A percentile compares a stretch with the other conserved stretches of the same genome.
Conservation (phyloP, 2,329 filamentous ascomycete genomes). For the Xylariaceae sp. region DNA sequence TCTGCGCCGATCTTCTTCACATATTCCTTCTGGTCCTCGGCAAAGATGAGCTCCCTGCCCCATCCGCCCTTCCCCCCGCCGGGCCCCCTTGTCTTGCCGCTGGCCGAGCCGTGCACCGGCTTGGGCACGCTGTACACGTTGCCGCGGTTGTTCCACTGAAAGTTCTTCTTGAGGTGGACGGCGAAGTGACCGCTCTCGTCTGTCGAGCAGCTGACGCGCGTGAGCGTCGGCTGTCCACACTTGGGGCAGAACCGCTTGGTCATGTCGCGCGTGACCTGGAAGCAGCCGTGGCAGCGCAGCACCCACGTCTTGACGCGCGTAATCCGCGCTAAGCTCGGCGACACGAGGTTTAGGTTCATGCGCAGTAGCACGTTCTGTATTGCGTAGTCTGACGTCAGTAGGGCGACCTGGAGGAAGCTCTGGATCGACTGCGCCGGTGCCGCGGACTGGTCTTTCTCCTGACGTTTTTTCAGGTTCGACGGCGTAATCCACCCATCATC, state of each 20-base stretch:
- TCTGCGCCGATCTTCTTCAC: slow-evolving; percentile 64
- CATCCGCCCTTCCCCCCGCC: slow-evolving; percentile 85
- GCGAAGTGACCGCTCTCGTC: slow-evolving; percentile 78
- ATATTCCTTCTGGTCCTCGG: slow-evolving; percentile 97
- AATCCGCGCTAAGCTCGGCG: slow-evolving; percentile 77
- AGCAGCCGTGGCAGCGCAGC: slow-evolving; percentile 92
- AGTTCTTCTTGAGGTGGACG: slow-evolving; percentile 89
- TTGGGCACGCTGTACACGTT: slow-evolving; percentile 94
- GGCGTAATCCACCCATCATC: slow-evolving; percentile 92
- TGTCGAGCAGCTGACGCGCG: slow-evolving; percentile 83
- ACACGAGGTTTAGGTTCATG: slow-evolving; percentile 90
- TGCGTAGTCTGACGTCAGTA: slow-evolving; percentile 92
- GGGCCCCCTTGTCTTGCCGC: slow-evolving; percentile 67
- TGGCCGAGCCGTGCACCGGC: slow-evolving; percentile 78
- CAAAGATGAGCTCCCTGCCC: slow-evolving; percentile 80
- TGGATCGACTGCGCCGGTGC: slow-evolving; percentile 54
- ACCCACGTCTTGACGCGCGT: slow-evolving; percentile 86
- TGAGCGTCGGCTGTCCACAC: slow-evolving; percentile 86
- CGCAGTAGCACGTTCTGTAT: slow-evolving; percentile 97
- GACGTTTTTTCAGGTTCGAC: slow-evolving; percentile 83
- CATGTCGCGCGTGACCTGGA: slow-evolving; percentile 81
- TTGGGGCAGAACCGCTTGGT: slow-evolving; percentile 87
- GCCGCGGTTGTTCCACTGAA: slow-evolving; percentile 93
- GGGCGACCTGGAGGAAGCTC: slow-evolving; percentile 79
- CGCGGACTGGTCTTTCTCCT: slow-evolving; percentile 64